Base-by-base conservation (phyloP, 805 yeast species). In the Blastobotrys attinorum region DNA sequence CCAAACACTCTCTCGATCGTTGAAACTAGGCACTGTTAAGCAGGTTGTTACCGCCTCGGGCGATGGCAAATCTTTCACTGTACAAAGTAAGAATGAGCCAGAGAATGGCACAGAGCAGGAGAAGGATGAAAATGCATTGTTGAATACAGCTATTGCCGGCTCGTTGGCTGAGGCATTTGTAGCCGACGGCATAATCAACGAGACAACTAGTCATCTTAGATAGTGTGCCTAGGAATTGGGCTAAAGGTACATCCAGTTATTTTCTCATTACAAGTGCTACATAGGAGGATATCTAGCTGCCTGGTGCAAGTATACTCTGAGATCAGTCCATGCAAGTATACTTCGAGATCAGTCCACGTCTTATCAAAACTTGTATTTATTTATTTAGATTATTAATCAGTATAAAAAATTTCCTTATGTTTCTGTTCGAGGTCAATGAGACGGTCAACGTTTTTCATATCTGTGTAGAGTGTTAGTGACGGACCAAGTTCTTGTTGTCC, bases 1-100 rank as follows among this genome's bases (percentile, higher is more conserved):
- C 10, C 50, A 49, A 21, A 46, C 41, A 7, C 23, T 45, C 22
- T 48, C 52, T 3, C 43, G 37, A n/a, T 35, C 43, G 16, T 33
- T 53, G 23, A 50, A 53, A 37, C 47, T 52, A 5, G 56, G 55
- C 5, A 18, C 41, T 3, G 43, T 50, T 15, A 31, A 37, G 31
- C 44, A 46, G 34, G 44, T 50, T 20, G 36, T 51, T n/a, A 29
- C 44, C 10, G n/a, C 21, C 16, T 27, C 22, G 6, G 34, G 39
- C 2, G 37, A 44, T 3, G 45, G 40, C 17, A n/a, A 22, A 16
- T 39, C n/a, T 11, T 32, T 22, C 39, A 37, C 43, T 6, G 47
- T 47, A 8, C 53, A 49, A 31, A 32, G 49, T 8, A 39, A 43
- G 35, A 37, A 43, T 4, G 34, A 39, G 10, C 45, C 35, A 11